These are phyloP conservation scores for Cornus controversa DNA, from an alignment of 148 eudicot genomes.

Conservation along the genomic window DNA sequence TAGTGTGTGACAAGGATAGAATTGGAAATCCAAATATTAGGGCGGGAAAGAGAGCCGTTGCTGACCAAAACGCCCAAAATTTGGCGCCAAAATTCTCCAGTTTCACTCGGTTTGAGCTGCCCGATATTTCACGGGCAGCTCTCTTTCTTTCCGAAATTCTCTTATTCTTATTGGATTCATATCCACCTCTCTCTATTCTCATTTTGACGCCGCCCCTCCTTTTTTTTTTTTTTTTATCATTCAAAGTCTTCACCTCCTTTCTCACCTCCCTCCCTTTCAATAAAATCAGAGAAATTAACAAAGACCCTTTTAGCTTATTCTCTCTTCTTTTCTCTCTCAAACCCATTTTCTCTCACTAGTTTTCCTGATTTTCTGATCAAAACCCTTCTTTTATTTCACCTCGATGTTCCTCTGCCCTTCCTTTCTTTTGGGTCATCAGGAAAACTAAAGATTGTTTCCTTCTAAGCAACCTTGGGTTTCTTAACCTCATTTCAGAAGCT, in stretches of 20 bases:
- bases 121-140: conserved; percentile 46
- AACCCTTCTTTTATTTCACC: neutral
- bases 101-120: conserved; percentile 29
- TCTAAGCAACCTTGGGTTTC: neutral
- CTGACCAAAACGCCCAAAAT: conserved; percentile 20
- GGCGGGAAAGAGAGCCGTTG: conserved; percentile 72
- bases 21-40: neutral
- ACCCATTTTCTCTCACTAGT: neutral
- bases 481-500: neutral
- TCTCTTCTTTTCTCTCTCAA: neutral
- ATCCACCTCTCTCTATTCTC: too few relatives aligned
- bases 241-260: conserved; percentile 16
- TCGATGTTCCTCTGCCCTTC: neutral
- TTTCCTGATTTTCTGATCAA: neutral
- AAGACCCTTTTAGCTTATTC: conserved; percentile 26
- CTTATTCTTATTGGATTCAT: neutral
- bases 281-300: neutral
- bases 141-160: conserved; percentile 1
- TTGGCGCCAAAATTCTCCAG: conserved; percentile 52
- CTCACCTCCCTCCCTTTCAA: neutral
- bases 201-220: too few relatives aligned
- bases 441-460: neutral
- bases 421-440: neutral
- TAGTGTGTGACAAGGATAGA: neutral
- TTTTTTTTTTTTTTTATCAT: neutral